A percentile compares a stretch with the other conserved stretches of the same genome.
Conservation (phyloP, 176 grass and related monocot genomes). For the Phragmites australis region DNA sequence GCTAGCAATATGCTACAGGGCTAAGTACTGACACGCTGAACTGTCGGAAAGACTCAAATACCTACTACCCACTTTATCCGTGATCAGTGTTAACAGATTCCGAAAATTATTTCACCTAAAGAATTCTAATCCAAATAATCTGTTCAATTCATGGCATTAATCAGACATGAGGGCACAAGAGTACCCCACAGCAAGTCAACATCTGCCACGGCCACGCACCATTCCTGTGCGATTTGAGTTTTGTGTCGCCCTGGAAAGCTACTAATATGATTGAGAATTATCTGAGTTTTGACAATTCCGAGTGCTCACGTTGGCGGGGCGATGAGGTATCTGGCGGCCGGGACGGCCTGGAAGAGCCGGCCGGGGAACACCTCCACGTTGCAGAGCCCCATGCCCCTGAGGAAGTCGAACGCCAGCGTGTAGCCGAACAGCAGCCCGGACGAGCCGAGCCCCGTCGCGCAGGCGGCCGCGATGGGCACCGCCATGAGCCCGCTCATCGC, state of each 20-base stretch:
- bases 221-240: not conserved
- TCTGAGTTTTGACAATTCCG: not conserved
- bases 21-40: not conserved
- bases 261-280: not conserved
- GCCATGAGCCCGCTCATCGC: slow-evolving; percentile 45
- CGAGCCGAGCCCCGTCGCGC: slow-evolving; percentile 45
- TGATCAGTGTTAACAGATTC: not conserved
- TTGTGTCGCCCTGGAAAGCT: not conserved
- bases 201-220: not conserved
- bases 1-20: not conserved
- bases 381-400: slow-evolving; percentile 58
- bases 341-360: slow-evolving; percentile 38
- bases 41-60: not conserved
- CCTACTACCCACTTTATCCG: not conserved
- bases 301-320: slow-evolving; percentile 56
- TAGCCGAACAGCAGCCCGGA: slow-evolving; percentile 49
- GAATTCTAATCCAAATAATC: not conserved
- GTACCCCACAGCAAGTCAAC: not conserved
- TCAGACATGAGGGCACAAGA: not conserved
- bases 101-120: not conserved
- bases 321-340: slow-evolving; percentile 51
- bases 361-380: slow-evolving; percentile 60
- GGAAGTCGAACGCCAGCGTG: slow-evolving; percentile 56
- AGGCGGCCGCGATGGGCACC: slow-evolving; percentile 49
- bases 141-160: not conserved